These are phyloP conservation scores for Fusarium proliferatum DNA, from an alignment of 2,329 filamentous ascomycete species.

Conservation along the genomic window DNA sequence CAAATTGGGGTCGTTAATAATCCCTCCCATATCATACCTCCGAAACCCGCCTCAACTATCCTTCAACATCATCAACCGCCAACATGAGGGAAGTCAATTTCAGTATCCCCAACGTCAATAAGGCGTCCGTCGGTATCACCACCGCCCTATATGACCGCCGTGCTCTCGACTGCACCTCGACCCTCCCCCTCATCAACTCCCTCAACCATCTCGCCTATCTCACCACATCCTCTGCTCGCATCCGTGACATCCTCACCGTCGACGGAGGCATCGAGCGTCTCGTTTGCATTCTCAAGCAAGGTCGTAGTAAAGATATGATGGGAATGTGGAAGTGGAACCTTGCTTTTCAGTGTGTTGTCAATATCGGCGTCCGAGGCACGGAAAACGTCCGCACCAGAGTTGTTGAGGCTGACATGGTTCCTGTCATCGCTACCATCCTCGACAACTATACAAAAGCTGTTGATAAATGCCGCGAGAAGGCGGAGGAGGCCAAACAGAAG, in stretches of 20 bases:
- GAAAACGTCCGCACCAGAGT: conserved; percentile 94
- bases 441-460: conserved; percentile 98
- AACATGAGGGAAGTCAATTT: conserved; percentile 99
- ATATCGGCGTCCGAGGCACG: conserved; percentile 95
- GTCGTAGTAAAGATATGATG: conserved; percentile 97
- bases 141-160: conserved; percentile 97
- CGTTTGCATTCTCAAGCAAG: conserved; percentile 97
- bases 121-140: conserved; percentile 98
- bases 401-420: conserved; percentile 98
- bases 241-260: conserved; percentile 96
- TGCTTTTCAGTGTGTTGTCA: conserved; percentile 98
- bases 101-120: conserved; percentile 99
- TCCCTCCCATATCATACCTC: conserved; percentile 31
- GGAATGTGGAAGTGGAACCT: conserved; percentile 99
- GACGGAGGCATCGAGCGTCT: conserved; percentile 97
- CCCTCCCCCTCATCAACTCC: conserved; percentile 96
- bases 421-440: conserved; percentile 96
- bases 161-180: conserved; percentile 97
- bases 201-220: conserved; percentile 98
- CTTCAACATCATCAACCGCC: conserved; percentile 46
- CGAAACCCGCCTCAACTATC: conserved; percentile 21
- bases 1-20: conserved; percentile 39
- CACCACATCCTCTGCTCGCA: conserved; percentile 96
- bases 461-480: conserved; percentile 88
- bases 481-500: conserved; percentile 83